phyloP scores from a whole-genome alignment of 2,329 filamentous ascomycete species.

The Orbilia ellipsospora region DNA sequence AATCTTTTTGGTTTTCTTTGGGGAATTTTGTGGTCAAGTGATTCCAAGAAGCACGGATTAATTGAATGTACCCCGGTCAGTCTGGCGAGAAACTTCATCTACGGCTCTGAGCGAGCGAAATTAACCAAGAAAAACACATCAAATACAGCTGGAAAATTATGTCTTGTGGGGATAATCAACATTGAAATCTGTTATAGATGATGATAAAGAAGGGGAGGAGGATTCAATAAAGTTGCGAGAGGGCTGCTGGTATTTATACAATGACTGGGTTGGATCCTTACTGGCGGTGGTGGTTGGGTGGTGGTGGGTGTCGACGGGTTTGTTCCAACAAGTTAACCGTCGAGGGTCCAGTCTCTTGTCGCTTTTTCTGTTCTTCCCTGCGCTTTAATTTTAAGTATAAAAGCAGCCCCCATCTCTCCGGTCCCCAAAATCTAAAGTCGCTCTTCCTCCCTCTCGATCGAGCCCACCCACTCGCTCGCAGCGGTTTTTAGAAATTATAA shows the following conservation, averaged over 20 bases:
- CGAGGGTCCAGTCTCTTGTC: not conserved
- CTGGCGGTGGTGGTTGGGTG: slow-evolving; percentile 4
- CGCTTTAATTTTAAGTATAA: slow-evolving; percentile 44
- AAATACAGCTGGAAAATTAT: too few species aligned
- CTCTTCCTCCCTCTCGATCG: slow-evolving; percentile 17
- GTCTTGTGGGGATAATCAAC: too few species aligned
- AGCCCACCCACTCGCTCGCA: not conserved
- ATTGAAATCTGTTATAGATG: too few species aligned
- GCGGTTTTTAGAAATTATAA: slow-evolving; percentile 1
- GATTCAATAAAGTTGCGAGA: too few species aligned
- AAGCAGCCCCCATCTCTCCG: slow-evolving; percentile 35
- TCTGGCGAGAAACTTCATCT: too few species aligned
- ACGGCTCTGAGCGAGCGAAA: too few species aligned
- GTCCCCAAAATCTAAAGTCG: slow-evolving; percentile 3
- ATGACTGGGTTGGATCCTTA: slow-evolving; percentile 37
- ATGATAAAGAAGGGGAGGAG: too few species aligned
- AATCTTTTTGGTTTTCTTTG: too few species aligned
- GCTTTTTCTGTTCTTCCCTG: not conserved
- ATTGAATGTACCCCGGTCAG: too few species aligned
- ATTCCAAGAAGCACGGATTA: too few species aligned
- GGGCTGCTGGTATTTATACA: not conserved
- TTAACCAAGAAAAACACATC: too few species aligned
- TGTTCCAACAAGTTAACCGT: slow-evolving; percentile 11
- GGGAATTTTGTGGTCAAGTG: too few species aligned
- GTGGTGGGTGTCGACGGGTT: slow-evolving; percentile 19